Conservation (phyloP, 495 filamentous ascomycete genomes). For the Daldinia concentrica region DNA sequence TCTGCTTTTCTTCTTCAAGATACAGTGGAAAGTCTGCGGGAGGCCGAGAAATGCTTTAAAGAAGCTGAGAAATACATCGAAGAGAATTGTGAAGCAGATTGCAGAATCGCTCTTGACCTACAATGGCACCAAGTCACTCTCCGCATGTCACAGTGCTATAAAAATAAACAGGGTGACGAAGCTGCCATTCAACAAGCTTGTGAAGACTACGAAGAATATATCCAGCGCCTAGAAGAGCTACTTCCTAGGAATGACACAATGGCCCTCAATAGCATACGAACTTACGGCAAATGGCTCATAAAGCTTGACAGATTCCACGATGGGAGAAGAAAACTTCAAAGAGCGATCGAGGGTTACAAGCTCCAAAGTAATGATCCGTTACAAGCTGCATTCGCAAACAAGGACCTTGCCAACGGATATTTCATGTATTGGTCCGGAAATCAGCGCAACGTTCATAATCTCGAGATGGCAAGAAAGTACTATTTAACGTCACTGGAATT, state of each 20-base stretch:
- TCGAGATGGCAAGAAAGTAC: background rate
- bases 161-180: background rate
- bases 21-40: background rate
- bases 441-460: background rate
- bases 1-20: background rate
- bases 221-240: background rate
- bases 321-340: background rate
- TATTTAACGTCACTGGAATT: background rate
- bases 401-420: background rate
- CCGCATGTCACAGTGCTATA: background rate
- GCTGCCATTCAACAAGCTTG: background rate
- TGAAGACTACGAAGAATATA: background rate
- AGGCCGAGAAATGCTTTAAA: background rate
- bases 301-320: background rate
- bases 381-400: background rate
- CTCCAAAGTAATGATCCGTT: background rate
- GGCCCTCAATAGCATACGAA: background rate
- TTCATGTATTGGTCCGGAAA: background rate
- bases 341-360: background rate
- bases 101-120: background rate
- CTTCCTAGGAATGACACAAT: background rate
- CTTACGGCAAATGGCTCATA: background rate
- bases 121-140: background rate
- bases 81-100: background rate
- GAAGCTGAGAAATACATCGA: background rate